Percentiles rank a stretch among this genome's conserved stretches.
Evolutionary conservation across 202 grass and related monocot species (phyloP).

Genomic region (Cymbopogon flexuosus): DNA sequence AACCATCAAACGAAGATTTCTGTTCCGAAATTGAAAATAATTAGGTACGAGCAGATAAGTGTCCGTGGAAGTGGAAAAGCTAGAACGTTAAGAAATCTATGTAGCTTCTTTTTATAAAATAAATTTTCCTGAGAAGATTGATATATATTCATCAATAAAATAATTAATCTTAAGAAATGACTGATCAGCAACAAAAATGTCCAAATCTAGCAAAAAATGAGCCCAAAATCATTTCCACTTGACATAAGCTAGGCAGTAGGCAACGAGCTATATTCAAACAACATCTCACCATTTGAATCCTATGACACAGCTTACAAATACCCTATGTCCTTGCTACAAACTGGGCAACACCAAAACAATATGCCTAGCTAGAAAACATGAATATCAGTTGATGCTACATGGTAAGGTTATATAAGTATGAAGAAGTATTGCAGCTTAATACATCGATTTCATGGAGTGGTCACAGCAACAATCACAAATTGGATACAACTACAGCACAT

Average conservation of each 20-base stretch:
- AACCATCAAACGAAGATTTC: slow-evolving; percentile 70
- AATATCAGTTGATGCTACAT: background rate
- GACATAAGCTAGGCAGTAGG: background rate
- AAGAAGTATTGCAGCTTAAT: background rate
- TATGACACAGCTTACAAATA: background rate
- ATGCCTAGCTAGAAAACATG: background rate
- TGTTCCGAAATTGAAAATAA: slow-evolving; percentile 38
- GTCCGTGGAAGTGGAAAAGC: background rate
- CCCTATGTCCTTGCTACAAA: slow-evolving; percentile 6
- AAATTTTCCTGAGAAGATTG: background rate
- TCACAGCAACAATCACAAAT: slow-evolving; percentile 6
- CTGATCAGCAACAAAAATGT: background rate
- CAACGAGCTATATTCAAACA: background rate
- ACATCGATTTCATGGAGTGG: background rate
- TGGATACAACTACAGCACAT: background rate
- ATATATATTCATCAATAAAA: background rate
- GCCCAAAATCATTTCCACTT: background rate
- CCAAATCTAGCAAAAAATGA: background rate
- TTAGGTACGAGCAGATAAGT: background rate
- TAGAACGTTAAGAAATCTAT: background rate
- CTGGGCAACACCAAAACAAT: background rate
- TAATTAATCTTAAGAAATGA: slow-evolving; percentile 18
- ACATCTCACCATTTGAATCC: slow-evolving; percentile 16
- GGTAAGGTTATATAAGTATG: background rate
- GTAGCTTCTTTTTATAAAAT: background rate